Evolutionary conservation across 164 flowering plant species (phyloP), one percentile per base, ranked within the genome.

Genomic region (Macadamia integrifolia): DNA sequence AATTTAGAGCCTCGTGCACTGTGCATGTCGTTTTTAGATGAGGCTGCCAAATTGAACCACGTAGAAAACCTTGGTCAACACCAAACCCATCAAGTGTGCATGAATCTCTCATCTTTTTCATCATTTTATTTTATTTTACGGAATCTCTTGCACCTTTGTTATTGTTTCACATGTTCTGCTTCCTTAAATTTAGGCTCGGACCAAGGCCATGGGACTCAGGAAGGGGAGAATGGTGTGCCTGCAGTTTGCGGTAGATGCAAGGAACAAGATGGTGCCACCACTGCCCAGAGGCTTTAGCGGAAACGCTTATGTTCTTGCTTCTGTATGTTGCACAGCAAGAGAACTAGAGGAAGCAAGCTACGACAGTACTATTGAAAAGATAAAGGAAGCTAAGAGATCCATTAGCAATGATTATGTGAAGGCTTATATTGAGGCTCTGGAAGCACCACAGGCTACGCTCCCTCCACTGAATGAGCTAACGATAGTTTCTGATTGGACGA

Each of bases 401-500:
- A 62, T 84, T 1, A 67, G 35, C 56, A 56, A 76, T 17, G 76
- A 79, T 6, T 84, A 84, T 30, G 77, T 84, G 52, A 67, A 48
- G 11, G 78, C 80, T 40, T 84, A 84, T 52, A 49, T 76, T 2
- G 66, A 71, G 42, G 88, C 79, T 18, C 69, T 84, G 18, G 84
- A 80, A 2, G 80, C 74, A 0, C 76, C 80, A 8, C 83, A 76
- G 64, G 59, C 62, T 0, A 31, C 73, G 18, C 84, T 84, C 49
- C 85, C 87, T 65, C 84, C 87, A 6, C 9, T 82, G 28, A 69
- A 48, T 61, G 87, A 80, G 72, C 80, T 82, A 3, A 84, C 88
- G 1, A 46, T 84, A 1, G 77, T 82, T 28, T 82, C 84, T 0
- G 88, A 84, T 55, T 80, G 82, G 85, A 82, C 84, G 7, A 76